phyloP scores from a whole-genome alignment of 2,329 filamentous ascomycete species.

The Aureobasidium sp. region DNA sequence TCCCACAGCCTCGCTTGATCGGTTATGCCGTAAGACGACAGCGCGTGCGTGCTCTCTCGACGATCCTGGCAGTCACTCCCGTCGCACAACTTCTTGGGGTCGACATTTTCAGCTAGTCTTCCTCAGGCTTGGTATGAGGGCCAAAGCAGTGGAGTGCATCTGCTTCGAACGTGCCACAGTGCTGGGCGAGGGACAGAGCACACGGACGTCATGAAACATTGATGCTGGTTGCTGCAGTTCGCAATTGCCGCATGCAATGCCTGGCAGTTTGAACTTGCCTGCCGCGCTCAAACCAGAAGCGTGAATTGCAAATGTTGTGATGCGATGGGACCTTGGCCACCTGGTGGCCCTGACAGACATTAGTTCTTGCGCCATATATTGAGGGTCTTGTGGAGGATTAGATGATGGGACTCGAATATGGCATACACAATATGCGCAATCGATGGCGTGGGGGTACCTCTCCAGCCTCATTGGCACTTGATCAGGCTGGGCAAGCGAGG shows the following conservation, averaged over 20 bases:
- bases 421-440: conserved; percentile 1
- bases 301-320: conserved; percentile 5
- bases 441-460: conserved; percentile 2
- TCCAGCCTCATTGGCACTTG: conserved; percentile 13
- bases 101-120: background rate
- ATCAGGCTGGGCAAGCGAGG: conserved; percentile 12
- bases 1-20: conserved; percentile 7
- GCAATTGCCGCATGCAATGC: conserved; percentile 3
- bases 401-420: background rate
- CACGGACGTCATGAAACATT: conserved; percentile 14
- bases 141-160: conserved; percentile 1
- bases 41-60: conserved; percentile 5
- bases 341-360: background rate
- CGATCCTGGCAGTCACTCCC: conserved; percentile 1
- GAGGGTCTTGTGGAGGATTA: background rate
- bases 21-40: conserved; percentile 11
- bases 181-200: conserved; percentile 4
- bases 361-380: conserved; percentile 10
- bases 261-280: background rate
- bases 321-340: conserved; percentile 10
- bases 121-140: background rate
- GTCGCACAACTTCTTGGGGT: background rate
- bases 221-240: background rate
- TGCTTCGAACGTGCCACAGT: conserved; percentile 8
- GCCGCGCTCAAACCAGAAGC: background rate